phyloP scores from a whole-genome alignment of 805 yeast genomes.

The Saccharomycopsis synnaedendra region DNA sequence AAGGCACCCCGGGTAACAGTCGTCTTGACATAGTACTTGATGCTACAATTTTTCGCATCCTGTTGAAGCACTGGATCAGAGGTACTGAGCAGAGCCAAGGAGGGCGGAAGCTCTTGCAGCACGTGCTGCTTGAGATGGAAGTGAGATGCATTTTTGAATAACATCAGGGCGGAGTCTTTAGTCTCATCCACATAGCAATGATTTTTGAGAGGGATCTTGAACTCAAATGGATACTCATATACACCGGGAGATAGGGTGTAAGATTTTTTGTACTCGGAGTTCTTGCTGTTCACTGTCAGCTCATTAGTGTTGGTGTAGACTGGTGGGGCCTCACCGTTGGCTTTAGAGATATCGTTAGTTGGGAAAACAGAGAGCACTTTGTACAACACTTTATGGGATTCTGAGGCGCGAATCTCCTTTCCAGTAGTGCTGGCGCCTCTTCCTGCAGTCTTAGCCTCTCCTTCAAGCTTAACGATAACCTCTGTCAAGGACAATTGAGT shows the following conservation, averaged over 20 bases:
- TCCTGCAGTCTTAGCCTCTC: slow-evolving; percentile 1
- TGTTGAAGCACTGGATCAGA: background rate
- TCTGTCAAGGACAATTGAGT: slow-evolving; percentile 1
- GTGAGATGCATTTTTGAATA: background rate
- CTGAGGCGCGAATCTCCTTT: background rate
- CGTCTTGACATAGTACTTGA: slow-evolving; percentile 12
- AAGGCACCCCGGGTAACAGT: slow-evolving; percentile 8
- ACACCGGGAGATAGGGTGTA: slow-evolving; percentile 10
- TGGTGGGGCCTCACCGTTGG: background rate
- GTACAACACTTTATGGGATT: slow-evolving; percentile 5
- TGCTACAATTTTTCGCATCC: background rate
- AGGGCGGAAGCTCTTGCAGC: slow-evolving; percentile 7
- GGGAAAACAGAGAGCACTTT: slow-evolving; percentile 8
- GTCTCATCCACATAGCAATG: slow-evolving; percentile 9
- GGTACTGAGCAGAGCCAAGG: background rate
- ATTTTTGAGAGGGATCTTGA: slow-evolving; percentile 13
- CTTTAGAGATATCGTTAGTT: slow-evolving; percentile 1
- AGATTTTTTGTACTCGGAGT: background rate
- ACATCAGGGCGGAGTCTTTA: slow-evolving; percentile 1
- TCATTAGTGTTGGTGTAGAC: too few relatives aligned
- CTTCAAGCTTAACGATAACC: slow-evolving; percentile 11
- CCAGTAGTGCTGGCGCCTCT: background rate
- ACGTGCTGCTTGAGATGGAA: slow-evolving; percentile 9
- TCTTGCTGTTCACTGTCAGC: background rate
- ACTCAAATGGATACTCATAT: slow-evolving; percentile 10